A percentile compares a stretch with the other conserved stretches of the same genome.
Evolutionary conservation across 257 asterid species (phyloP).

Genomic region (Solanum chilense): DNA sequence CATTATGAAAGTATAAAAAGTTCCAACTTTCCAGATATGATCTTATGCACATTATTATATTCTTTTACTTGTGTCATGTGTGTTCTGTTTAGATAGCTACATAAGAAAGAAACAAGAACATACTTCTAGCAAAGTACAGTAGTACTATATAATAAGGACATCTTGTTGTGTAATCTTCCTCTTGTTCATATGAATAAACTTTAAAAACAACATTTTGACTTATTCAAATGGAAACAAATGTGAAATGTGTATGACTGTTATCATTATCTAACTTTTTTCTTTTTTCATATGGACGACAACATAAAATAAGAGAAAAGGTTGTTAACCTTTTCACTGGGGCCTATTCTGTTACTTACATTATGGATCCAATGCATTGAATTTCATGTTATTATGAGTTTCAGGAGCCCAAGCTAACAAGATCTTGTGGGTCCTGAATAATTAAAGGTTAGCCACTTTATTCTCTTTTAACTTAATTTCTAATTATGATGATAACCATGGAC

Average conservation of each 20-base stretch:
- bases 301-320: background rate
- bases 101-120: background rate
- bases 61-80: background rate
- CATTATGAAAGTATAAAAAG: background rate
- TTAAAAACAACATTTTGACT: background rate
- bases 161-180: background rate
- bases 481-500: background rate
- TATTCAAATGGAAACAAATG: background rate
- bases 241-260: background rate
- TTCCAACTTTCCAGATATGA: background rate
- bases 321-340: background rate
- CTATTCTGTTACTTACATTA: background rate
- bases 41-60: background rate
- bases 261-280: background rate
- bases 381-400: constrained; percentile 19
- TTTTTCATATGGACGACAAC: background rate
- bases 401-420: constrained; percentile 25
- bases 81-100: background rate
- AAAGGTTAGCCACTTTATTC: background rate
- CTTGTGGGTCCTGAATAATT: constrained; percentile 34
- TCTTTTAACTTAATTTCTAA: background rate
- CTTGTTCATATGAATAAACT: background rate
- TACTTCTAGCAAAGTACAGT: background rate
- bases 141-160: background rate
- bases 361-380: background rate